A percentile compares a stretch with the other conserved stretches of the same genome.
These are phyloP conservation scores for Candida pini DNA, from an alignment of 805 yeast species.

Conservation along the genomic window DNA sequence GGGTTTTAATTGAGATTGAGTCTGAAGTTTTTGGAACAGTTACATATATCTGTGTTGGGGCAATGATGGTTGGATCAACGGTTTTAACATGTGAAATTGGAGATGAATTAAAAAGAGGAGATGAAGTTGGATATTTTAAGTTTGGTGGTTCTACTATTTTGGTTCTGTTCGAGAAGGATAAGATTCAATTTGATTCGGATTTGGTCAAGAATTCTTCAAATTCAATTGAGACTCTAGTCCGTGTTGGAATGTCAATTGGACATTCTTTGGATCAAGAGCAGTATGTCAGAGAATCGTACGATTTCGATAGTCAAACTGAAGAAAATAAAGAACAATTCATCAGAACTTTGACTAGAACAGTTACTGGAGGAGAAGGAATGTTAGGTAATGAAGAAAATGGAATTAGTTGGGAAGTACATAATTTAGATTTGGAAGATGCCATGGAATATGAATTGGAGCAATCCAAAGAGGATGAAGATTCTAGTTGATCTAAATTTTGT, in stretches of 20 bases:
- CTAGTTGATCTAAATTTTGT: not conserved
- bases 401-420: slow-evolving; percentile 25
- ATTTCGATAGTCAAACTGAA: slow-evolving; percentile 41
- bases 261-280: slow-evolving; percentile 53
- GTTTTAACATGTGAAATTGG: slow-evolving; percentile 63
- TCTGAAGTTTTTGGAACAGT: slow-evolving; percentile 75
- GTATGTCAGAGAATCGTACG: slow-evolving; percentile 36
- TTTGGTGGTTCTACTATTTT: slow-evolving; percentile 93
- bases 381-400: slow-evolving; percentile 10
- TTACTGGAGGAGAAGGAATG: slow-evolving; percentile 37
- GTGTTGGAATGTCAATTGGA: slow-evolving; percentile 91
- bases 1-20: slow-evolving; percentile 72
- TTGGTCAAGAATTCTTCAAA: slow-evolving; percentile 59
- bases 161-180: slow-evolving; percentile 49
- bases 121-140: slow-evolving; percentile 89
- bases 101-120: slow-evolving; percentile 55
- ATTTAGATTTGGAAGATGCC: slow-evolving; percentile 23
- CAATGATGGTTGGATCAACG: slow-evolving; percentile 98
- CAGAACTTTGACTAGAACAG: slow-evolving; percentile 49
- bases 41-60: slow-evolving; percentile 80
- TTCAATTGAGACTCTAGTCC: slow-evolving; percentile 73
- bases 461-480: not conserved
- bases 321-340: slow-evolving; percentile 45
- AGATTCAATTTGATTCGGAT: slow-evolving; percentile 67
- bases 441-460: slow-evolving; percentile 16